These are phyloP conservation scores for Debaryomyces castellii DNA, from an alignment of 805 yeast genomes.

Conservation along the genomic window DNA sequence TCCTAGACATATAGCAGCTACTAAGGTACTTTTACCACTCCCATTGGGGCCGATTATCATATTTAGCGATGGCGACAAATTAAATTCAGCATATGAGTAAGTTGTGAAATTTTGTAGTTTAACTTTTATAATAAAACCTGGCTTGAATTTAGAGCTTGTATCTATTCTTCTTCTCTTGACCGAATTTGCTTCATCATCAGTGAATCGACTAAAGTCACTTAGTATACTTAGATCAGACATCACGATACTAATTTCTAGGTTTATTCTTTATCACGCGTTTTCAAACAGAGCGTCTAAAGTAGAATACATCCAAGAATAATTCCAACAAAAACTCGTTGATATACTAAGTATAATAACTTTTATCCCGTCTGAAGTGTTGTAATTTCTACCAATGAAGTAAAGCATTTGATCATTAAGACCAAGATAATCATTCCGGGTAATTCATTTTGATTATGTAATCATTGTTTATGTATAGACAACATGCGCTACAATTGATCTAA, in stretches of 20 bases:
- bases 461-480: slow-evolving; percentile 3
- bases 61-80: slow-evolving; percentile 78
- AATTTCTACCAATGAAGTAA: no score
- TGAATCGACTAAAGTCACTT: slow-evolving; percentile 7
- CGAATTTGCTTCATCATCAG: neutral
- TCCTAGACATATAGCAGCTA: slow-evolving; percentile 89
- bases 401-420: no score
- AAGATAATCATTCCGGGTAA: slow-evolving; percentile 2
- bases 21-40: slow-evolving; percentile 89
- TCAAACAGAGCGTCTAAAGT: neutral
- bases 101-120: slow-evolving; percentile 65
- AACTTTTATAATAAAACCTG: slow-evolving; percentile 54
- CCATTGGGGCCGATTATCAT: slow-evolving; percentile 97
- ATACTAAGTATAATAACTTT: no score
- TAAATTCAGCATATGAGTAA: slow-evolving; percentile 66
- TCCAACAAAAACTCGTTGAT: no score
- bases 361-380: neutral
- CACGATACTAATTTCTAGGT: neutral
- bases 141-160: slow-evolving; percentile 14
- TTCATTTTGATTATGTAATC: neutral
- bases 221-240: slow-evolving; percentile 7
- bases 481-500: slow-evolving; percentile 1
- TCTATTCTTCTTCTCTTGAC: slow-evolving; percentile 3
- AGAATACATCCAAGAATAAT: neutral
- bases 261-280: neutral